Evolutionary conservation across 352 stramenopile species (phyloP), one percentile per base, ranked within the genome.

Genomic region (Globisporangium yorkense): DNA sequence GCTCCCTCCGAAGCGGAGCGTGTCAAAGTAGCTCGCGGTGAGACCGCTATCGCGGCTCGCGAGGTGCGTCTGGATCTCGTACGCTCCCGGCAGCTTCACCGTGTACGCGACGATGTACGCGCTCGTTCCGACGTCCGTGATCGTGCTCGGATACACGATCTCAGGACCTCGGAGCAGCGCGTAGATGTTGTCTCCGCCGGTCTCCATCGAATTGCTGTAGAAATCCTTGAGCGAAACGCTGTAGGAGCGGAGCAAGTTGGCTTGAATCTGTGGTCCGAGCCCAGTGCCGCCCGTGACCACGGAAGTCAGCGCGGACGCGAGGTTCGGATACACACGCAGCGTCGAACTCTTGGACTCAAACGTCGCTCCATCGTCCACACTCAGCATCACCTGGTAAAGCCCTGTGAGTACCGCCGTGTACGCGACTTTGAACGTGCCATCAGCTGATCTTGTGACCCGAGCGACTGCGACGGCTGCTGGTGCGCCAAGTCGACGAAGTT

Each of bases 1-100:
- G 39, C 51, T 55, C 9, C 60, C 44, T 44, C 43, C 64, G 58
- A 55, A 70, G 21, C 54, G 56, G 8, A 51, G 65, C 29, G 64
- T 62, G 1, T 63, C 46, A 43, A 74, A 86, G 49, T 85, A 85
- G 44, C 70, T 67, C 2, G 63, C 71, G 5, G 57, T 54, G 3
- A 87, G 57, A 0, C 72, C 74, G 24, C 51, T 57, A 12, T 58
- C 40, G 15, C 56, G 57, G 24, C 61, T 63, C 33, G 70, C 66
- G 5, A 88, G 61, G 33, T 63, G 27, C 7, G 66, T 82, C 55
- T 87, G 63, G 40, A 82, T 71, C 51, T 88, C 68, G 56, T 84
- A 86, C 2, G 60, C 9, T 0, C 76, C 72, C 29, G 66, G 56
- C 24, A 70, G 54, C 8, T 56, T 54, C 18, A 70, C 61, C 16